Evolutionary conservation across 2,329 filamentous ascomycete species (phyloP), one percentile per base, ranked within the genome.

Genomic region (Colletotrichum cuscutae): DNA sequence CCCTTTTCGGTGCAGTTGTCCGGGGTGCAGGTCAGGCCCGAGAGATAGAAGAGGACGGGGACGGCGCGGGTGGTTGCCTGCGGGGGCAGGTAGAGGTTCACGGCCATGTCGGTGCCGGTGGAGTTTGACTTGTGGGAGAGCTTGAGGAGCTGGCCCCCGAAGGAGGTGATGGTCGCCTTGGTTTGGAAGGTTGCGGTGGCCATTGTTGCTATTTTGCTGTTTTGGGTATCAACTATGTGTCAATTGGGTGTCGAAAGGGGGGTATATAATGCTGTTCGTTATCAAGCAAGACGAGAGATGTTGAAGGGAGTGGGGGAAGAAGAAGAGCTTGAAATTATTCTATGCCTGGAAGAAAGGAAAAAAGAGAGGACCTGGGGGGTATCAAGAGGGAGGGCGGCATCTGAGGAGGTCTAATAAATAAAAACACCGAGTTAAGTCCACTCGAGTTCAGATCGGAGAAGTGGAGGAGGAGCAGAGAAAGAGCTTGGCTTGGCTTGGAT

Each of bases 101-200:
- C 90, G 81, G 90, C 91, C 96, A 98, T 99, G 79, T 95, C 91
- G 77, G 95, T 98, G 78, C 90, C 91, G 70, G 95, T 97, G 74
- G 90, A 89, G 76, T 89, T 86, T 68, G 95, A 95, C 80, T 92
- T 85, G 89, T 99, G 97, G 78, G 92, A 91, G 74, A 99, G 94
- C 88, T 99, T 98, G 78, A 98, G 90, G 73, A 99, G 93, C 85
- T 95, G 95, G 81, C 97, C 97, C 81, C 95, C 96, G 81, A 98
- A 98, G 82, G 92, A 94, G 86, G 92, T 89, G 84, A 98, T 98
- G 75, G 93, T 94, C 73, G 94, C 93, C 82, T 94, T 97, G 77
- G 93, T 97, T 81, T 93, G 94, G 87, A 98, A 95, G 35, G 24
- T 54, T 72, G 61, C 61, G 61, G 61, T 52, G 22, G 93, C 87